Percentiles rank a stretch among this genome's conserved stretches.
Conservation (phyloP, 805 yeast genomes). For the Barnettozyma vustinii region DNA sequence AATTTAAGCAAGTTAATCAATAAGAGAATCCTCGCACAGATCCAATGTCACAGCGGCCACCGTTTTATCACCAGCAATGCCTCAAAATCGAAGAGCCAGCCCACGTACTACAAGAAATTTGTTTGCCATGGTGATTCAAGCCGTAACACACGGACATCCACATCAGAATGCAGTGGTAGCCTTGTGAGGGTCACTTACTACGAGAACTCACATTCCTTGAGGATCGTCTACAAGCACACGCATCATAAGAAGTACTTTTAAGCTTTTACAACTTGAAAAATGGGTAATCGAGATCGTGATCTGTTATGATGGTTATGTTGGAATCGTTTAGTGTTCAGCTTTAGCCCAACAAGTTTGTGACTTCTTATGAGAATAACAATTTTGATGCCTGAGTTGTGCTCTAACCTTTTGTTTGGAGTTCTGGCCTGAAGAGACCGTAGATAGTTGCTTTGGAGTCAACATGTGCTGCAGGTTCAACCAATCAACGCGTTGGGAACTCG, state of each 20-base stretch:
- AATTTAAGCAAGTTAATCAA: neutral
- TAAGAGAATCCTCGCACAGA: neutral
- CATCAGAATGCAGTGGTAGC: neutral
- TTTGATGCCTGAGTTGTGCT: too few species aligned
- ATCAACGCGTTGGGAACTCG: too few species aligned
- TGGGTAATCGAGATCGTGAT: neutral
- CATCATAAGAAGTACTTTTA: neutral
- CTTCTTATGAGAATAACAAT: too few species aligned
- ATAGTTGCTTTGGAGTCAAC: too few species aligned
- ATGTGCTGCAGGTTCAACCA: too few species aligned
- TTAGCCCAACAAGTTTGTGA: too few species aligned
- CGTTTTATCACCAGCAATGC: constrained; percentile 1
- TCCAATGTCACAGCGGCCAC: constrained; percentile 1
- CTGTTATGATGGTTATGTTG: neutral
- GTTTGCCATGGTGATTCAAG: neutral
- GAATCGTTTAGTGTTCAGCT: too few species aligned
- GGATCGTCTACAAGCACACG: neutral
- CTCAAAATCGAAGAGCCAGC: constrained; percentile 1
- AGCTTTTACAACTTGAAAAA: neutral
- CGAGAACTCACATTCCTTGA: neutral
- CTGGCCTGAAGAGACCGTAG: too few species aligned
- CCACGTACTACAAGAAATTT: constrained; percentile 3
- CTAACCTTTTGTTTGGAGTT: too few species aligned
- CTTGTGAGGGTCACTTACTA: constrained; percentile 3
- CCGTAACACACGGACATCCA: neutral